Evolutionary conservation across 495 filamentous ascomycete species (phyloP).

Genomic region (Penicillium flavigenum): DNA sequence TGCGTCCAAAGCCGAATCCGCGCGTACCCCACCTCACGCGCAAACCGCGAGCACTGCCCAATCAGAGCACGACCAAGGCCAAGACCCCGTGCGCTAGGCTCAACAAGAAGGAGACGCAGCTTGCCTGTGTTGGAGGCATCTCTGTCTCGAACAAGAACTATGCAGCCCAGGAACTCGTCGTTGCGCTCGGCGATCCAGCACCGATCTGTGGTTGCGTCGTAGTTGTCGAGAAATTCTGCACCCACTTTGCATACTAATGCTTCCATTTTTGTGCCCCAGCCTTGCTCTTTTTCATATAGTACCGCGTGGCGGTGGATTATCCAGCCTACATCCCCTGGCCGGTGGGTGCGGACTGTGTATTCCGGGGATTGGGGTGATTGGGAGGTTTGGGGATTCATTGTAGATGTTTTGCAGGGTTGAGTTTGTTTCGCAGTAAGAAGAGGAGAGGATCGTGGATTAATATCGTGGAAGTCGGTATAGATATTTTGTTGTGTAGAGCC

Average conservation of each 20-base stretch:
- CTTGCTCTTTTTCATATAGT: neutral
- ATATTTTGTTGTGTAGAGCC: neutral
- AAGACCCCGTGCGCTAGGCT: neutral
- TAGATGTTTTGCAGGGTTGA: neutral
- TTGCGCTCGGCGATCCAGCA: conserved; percentile 4
- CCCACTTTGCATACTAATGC: neutral
- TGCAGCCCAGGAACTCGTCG: neutral
- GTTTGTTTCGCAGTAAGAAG: neutral
- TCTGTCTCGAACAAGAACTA: conserved; percentile 5
- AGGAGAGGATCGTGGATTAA: neutral
- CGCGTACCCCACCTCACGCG: conserved; percentile 28
- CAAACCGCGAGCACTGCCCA: conserved; percentile 27
- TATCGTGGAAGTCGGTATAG: too few relatives aligned
- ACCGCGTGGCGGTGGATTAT: neutral
- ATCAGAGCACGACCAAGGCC: conserved; percentile 28
- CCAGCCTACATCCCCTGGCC: conserved; percentile 3
- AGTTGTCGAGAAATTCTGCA: neutral
- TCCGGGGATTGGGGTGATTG: neutral
- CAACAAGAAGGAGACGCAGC: conserved; percentile 1
- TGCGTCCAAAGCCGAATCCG: conserved; percentile 32
- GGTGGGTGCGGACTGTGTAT: conserved; percentile 4
- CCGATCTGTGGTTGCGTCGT: neutral
- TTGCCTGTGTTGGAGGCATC: neutral
- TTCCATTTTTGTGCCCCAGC: conserved; percentile 1
- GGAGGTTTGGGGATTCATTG: neutral